Conservation (phyloP, 1,284 basidiomycete genomes). For the Cutaneotrichosporon curvatum region DNA sequence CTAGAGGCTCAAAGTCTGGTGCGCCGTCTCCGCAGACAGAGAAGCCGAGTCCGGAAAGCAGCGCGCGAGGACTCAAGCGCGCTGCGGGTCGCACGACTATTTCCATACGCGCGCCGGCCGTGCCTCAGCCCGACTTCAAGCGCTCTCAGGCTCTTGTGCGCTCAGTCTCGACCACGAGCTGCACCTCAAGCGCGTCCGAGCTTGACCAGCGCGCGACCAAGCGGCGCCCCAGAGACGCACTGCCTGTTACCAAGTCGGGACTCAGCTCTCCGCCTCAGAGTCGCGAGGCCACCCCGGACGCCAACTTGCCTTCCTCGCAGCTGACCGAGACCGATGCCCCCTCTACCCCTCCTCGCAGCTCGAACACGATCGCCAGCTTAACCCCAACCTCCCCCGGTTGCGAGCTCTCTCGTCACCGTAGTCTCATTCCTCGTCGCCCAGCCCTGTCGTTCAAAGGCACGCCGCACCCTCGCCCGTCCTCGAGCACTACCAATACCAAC, state of each 20-base stretch:
- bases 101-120: no score
- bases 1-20: not conserved
- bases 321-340: constrained; percentile 8
- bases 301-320: not conserved
- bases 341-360: not conserved
- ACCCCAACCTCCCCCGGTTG: not conserved
- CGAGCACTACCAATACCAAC: not conserved
- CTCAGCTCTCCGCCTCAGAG: constrained; percentile 23
- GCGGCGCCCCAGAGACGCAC: constrained; percentile 10
- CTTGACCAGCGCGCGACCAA: constrained; percentile 18
- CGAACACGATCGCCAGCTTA: not conserved
- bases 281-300: constrained; percentile 15
- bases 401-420: not conserved
- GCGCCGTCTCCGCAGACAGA: not conserved
- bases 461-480: no score
- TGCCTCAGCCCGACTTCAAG: constrained; percentile 5
- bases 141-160: constrained; percentile 4
- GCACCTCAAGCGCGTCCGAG: constrained; percentile 15
- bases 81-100: constrained; percentile 10
- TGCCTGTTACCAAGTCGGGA: constrained; percentile 14
- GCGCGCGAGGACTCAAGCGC: constrained; percentile 19
- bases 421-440: constrained; percentile 8
- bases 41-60: not conserved
- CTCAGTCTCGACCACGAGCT: constrained; percentile 15
- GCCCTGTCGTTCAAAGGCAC: not conserved